Evolutionary conservation across 179 eudicot species (phyloP).

Genomic region (Actinidia arguta): DNA sequence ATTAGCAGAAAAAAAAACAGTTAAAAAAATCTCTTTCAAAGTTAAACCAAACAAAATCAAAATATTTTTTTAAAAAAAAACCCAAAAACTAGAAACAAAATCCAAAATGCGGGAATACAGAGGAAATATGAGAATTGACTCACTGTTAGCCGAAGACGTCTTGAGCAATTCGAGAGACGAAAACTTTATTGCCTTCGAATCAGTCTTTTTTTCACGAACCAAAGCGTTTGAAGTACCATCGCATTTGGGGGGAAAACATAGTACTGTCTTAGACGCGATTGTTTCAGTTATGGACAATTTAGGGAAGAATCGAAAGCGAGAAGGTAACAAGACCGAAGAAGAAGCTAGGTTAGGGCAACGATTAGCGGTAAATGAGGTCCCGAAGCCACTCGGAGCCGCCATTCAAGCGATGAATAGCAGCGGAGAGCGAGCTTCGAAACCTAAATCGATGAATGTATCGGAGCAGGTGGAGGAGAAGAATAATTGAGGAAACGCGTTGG

Average conservation of each 20-base stretch:
- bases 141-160: slow-evolving; percentile 72
- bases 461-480: not conserved
- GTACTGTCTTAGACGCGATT: not conserved
- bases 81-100: not conserved
- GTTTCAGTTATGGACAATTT: not conserved
- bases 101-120: not conserved
- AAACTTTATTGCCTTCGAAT: not conserved
- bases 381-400: slow-evolving; percentile 4
- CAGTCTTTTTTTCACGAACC: not conserved
- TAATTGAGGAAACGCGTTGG: not conserved
- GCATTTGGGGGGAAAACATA: not conserved
- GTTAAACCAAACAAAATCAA: too few relatives aligned
- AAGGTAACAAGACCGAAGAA: not conserved
- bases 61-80: not conserved
- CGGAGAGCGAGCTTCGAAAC: slow-evolving; percentile 8
- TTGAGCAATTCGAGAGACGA: slow-evolving; percentile 18
- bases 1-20: not conserved
- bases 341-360: not conserved
- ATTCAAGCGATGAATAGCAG: not conserved
- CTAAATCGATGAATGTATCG: not conserved
- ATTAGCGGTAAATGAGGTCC: not conserved
- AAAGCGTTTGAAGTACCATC: not conserved
- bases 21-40: not conserved
- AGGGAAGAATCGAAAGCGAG: not conserved
- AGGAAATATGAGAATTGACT: slow-evolving; percentile 21